phyloP scores from a whole-genome alignment of 2,329 filamentous ascomycete species.

The Microcera coccophila region DNA sequence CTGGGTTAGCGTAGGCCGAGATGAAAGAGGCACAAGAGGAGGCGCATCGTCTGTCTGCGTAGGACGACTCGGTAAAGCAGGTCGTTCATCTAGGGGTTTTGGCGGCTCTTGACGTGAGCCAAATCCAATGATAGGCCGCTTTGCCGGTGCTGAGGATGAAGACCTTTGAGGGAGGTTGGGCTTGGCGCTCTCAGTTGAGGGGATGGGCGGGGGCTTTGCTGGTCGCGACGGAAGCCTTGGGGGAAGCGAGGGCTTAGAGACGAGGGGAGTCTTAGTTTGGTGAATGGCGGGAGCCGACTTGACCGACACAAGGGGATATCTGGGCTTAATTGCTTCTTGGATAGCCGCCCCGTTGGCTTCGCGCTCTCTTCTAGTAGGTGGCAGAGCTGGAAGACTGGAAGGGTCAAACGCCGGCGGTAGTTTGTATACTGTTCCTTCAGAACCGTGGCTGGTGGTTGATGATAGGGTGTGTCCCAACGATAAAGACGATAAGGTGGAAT shows the following conservation, averaged over 20 bases:
- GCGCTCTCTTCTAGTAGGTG: slow-evolving; percentile 51
- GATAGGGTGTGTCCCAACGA: slow-evolving; percentile 44
- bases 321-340: slow-evolving; percentile 17
- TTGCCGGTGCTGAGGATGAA: slow-evolving; percentile 13
- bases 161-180: slow-evolving; percentile 14
- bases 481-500: slow-evolving; percentile 51
- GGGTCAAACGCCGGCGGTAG: slow-evolving; percentile 55
- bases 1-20: slow-evolving; percentile 50
- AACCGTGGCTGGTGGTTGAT: slow-evolving; percentile 47
- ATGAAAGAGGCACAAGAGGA: slow-evolving; percentile 50
- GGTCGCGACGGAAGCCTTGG: slow-evolving; percentile 51
- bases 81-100: slow-evolving; percentile 13
- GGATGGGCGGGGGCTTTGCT: slow-evolving; percentile 25
- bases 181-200: slow-evolving; percentile 9
- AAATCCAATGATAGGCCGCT: slow-evolving; percentile 16
- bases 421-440: slow-evolving; percentile 43
- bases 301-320: slow-evolving; percentile 2
- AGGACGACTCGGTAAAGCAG: slow-evolving; percentile 12
- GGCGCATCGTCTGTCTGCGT: slow-evolving; percentile 36
- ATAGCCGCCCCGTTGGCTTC: slow-evolving; percentile 39
- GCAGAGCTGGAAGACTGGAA: slow-evolving; percentile 55
- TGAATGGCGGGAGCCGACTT: slow-evolving; percentile 25
- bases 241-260: slow-evolving; percentile 41
- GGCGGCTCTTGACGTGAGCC: slow-evolving; percentile 10
- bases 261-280: slow-evolving; percentile 26